Base-by-base conservation (phyloP, 176 grass and related monocot genomes). In the Eleusine coracana region DNA sequence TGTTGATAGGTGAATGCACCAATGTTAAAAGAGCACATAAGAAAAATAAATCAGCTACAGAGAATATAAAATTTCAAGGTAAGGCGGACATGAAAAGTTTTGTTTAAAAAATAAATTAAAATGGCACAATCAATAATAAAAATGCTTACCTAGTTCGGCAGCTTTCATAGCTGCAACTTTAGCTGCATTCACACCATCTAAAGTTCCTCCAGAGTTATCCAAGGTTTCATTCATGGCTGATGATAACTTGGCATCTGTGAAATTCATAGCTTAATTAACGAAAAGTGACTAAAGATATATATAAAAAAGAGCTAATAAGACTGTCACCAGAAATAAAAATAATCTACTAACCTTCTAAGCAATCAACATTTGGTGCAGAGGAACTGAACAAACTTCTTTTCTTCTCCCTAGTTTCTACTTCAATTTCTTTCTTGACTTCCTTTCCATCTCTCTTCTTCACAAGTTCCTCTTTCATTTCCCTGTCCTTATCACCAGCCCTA, bases 111-210 rank as follows among this genome's bases (percentile, higher is more conserved):
- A 61, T 61, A n/a, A 61, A 29, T 63, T 28, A 14, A 25, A 28
- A 28, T 31, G 41, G 46, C 5, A 60, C 7, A 60, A 67, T 55
- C 45, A 59, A 27, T 45, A 10, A 82, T 58, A 18, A 0, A 0
- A 51, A 66, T 63, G 34, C 55, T 68, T 76, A 98, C 96, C 96
- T 84, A 92, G 85, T 90, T 98, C 89, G 48, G 92, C 96, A 87
- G 93, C 96, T 90, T 90, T 95, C 87, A 93, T 83, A 50, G 96
- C 96, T 49, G 91, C 96, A 83, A 88, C 64, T 95, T 93, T 98
- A 77, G 96, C 92, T 68, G 96, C 87, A 92, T 92, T 60, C 60
- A 93, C 80, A 93, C 83, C 77, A 68, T 48, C 82, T 72, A 71
- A 50, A 45, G 49, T 59, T 77, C 16, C 88, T 40, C 54, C 77